A percentile compares a stretch with the other conserved stretches of the same genome.
Evolutionary conservation across 345 rosid species (phyloP).

Genomic region (Camelina laxa): DNA sequence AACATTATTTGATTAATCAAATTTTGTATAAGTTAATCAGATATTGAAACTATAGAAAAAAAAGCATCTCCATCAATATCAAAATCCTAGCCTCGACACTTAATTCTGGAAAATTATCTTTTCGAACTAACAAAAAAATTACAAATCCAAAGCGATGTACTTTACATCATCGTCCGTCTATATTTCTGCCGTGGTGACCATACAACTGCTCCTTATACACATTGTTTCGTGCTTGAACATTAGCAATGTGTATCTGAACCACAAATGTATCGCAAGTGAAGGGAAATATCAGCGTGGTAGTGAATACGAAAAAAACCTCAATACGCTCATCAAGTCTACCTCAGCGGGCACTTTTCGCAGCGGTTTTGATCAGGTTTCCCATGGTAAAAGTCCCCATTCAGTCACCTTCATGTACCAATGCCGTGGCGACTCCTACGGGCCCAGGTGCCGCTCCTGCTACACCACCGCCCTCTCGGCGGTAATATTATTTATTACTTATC

Average conservation of each 20-base stretch:
- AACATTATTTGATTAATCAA: neutral
- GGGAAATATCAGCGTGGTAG: constrained; percentile 10
- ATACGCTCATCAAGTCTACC: neutral
- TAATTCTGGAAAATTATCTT: too few species aligned
- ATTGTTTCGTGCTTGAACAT: neutral
- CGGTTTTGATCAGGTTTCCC: neutral
- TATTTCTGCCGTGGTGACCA: neutral
- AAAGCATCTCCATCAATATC: neutral
- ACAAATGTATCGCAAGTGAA: constrained; percentile 11
- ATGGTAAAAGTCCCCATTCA: neutral
- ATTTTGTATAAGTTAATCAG: neutral
- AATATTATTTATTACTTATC: neutral
- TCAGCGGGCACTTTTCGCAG: neutral
- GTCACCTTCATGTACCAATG: neutral
- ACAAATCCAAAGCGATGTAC: neutral
- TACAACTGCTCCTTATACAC: neutral
- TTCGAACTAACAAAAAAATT: too few species aligned
- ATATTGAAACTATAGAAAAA: neutral
- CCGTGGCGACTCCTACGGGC: neutral
- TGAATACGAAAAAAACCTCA: neutral
- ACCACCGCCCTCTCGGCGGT: neutral
- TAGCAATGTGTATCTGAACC: neutral
- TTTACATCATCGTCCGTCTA: neutral
- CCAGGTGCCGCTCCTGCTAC: neutral
- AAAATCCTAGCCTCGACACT: neutral